A percentile compares a stretch with the other conserved stretches of the same genome.
Evolutionary conservation across 1,139 yeast species (phyloP).

Genomic region (Kodamaea fungicola): DNA sequence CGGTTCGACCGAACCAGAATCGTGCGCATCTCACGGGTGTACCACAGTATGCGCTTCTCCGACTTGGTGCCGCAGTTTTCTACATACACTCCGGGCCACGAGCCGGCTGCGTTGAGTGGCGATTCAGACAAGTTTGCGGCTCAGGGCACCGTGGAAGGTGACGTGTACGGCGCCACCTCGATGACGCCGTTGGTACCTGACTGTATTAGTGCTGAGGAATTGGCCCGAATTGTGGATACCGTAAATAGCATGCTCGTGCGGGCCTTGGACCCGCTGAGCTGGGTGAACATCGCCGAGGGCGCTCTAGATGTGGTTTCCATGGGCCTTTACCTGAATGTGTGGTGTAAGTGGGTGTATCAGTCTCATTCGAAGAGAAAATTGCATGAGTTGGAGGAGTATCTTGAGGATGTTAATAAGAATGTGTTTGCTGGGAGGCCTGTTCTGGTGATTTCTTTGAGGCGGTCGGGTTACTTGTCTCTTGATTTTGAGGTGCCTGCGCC

Average conservation of each 20-base stretch:
- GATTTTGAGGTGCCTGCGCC: conserved; percentile 53
- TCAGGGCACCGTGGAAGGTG: conserved; percentile 37
- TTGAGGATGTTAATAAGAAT: conserved; percentile 24
- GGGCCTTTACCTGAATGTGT: conserved; percentile 24
- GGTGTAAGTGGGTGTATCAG: conserved; percentile 15
- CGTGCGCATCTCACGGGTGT: conserved; percentile 60
- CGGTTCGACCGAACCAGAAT: conserved; percentile 45
- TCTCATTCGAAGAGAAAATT: conserved; percentile 27
- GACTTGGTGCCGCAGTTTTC: conserved; percentile 61
- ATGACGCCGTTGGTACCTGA: conserved; percentile 50
- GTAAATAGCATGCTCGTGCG: conserved; percentile 44
- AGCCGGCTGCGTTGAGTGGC: conserved; percentile 54
- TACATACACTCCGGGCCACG: conserved; percentile 54
- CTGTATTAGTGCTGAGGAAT: conserved; percentile 34
- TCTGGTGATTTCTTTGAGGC: conserved; percentile 49
- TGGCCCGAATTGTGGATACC: conserved; percentile 33
- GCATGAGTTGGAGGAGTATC: conserved; percentile 41
- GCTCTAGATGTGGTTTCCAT: conserved; percentile 47
- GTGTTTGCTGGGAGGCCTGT: conserved; percentile 25
- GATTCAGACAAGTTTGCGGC: conserved; percentile 21
- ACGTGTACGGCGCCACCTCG: conserved; percentile 51
- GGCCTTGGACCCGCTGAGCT: conserved; percentile 39
- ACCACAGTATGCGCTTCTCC: conserved; percentile 22
- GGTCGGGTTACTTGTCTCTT: conserved; percentile 61
- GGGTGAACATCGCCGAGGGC: conserved; percentile 36